These are phyloP conservation scores for Dissophora ornata DNA, from an alignment of 192 early-diverging fungal genomes.

Conservation along the genomic window DNA sequence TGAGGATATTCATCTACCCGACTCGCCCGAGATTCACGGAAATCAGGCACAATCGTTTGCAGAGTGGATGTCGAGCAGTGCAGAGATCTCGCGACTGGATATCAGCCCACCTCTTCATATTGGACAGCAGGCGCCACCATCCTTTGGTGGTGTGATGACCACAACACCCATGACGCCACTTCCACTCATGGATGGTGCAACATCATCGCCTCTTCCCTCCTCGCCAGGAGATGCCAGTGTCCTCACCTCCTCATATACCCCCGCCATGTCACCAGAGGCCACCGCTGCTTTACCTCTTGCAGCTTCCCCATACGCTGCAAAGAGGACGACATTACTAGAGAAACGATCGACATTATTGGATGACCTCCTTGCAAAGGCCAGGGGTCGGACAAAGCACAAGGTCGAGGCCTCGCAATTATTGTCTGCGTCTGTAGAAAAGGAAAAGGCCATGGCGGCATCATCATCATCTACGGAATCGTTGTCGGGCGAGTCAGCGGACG, in stretches of 20 bases:
- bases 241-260: conserved; percentile 50
- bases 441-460: conserved; percentile 1
- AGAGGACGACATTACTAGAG: conserved; percentile 23
- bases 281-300: background rate
- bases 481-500: background rate
- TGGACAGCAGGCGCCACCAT: conserved; percentile 8
- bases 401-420: conserved; percentile 2
- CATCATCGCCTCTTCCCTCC: conserved; percentile 5
- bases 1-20: conserved; percentile 37
- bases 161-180: background rate
- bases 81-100: conserved; percentile 48
- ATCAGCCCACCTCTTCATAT: conserved; percentile 22
- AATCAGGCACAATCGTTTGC: conserved; percentile 50
- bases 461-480: background rate
- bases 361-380: conserved; percentile 27
- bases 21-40: conserved; percentile 31
- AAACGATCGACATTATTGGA: conserved; percentile 34
- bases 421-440: conserved; percentile 3
- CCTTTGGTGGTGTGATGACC: conserved; percentile 21
- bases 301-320: conserved; percentile 14
- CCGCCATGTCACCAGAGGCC: conserved; percentile 24
- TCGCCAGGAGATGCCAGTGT: conserved; percentile 16
- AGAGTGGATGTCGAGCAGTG: conserved; percentile 55
- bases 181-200: background rate
- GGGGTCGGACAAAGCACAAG: conserved; percentile 24